A percentile compares a stretch with the other conserved stretches of the same genome.
phyloP scores from a whole-genome alignment of 2,329 filamentous ascomycete species.

The Aspergillus sp. region DNA sequence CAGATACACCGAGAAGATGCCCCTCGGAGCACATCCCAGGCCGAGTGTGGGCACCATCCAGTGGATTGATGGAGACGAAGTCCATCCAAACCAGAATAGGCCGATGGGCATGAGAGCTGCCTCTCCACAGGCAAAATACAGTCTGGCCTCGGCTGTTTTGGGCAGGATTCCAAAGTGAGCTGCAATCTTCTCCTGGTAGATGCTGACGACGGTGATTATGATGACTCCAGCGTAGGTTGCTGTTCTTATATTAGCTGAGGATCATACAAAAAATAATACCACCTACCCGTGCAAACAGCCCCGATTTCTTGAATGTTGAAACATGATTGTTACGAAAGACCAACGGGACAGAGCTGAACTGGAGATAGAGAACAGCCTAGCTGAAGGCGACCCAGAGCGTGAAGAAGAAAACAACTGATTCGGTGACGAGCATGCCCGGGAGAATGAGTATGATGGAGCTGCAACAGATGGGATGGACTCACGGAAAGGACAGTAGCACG shows the following conservation, averaged over 20 bases:
- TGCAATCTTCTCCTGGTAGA: constrained; percentile 67
- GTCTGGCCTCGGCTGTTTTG: constrained; percentile 64
- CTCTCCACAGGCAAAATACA: constrained; percentile 80
- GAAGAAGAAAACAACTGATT: constrained; percentile 67
- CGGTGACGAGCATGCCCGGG: constrained; percentile 52
- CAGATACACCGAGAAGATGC: constrained; percentile 82
- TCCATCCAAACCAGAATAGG: constrained; percentile 76
- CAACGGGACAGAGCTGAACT: constrained; percentile 74
- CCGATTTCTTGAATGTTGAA: constrained; percentile 66
- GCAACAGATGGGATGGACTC: constrained; percentile 15
- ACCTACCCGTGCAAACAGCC: constrained; percentile 58
- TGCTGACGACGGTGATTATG: constrained; percentile 63
- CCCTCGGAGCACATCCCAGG: constrained; percentile 71
- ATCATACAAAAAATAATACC: not conserved
- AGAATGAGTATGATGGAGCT: not conserved
- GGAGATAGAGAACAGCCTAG: constrained; percentile 85
- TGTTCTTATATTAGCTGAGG: constrained; percentile 1
- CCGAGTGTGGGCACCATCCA: constrained; percentile 71
- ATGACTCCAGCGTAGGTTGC: constrained; percentile 65
- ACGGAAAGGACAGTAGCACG: constrained; percentile 71
- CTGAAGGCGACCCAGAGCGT: constrained; percentile 85
- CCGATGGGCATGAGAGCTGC: constrained; percentile 72
- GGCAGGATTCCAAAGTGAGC: constrained; percentile 43
- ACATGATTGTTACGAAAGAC: constrained; percentile 65
- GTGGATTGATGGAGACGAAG: constrained; percentile 55